phyloP scores from a whole-genome alignment of 148 eudicot genomes.

The Euryodendron excelsum region DNA sequence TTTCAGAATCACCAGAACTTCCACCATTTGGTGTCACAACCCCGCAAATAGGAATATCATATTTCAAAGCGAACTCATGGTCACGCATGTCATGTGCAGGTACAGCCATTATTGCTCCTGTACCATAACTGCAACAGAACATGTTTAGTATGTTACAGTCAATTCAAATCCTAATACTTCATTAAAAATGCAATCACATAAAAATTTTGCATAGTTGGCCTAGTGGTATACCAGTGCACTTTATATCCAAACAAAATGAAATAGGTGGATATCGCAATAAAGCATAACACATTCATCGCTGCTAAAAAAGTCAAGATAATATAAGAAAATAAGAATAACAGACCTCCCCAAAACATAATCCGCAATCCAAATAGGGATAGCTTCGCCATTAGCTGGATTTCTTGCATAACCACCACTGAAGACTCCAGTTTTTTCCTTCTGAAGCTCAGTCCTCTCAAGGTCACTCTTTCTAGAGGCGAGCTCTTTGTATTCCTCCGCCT shows the following conservation, averaged over 20 bases:
- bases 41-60: slow-evolving; percentile 56
- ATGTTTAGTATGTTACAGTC: slow-evolving; percentile 5
- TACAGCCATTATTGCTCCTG: slow-evolving; percentile 99
- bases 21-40: slow-evolving; percentile 72
- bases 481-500: slow-evolving; percentile 92
- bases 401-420: slow-evolving; percentile 84
- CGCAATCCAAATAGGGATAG: slow-evolving; percentile 92
- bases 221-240: too few relatives aligned
- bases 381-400: slow-evolving; percentile 74
- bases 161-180: neutral
- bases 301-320: neutral
- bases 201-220: neutral
- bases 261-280: neutral
- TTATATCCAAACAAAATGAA: neutral
- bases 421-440: slow-evolving; percentile 92
- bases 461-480: slow-evolving; percentile 87
- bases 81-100: slow-evolving; percentile 97
- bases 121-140: slow-evolving; percentile 72
- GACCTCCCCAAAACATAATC: slow-evolving; percentile 97
- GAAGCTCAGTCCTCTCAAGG: slow-evolving; percentile 96
- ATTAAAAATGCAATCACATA: neutral
- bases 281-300: neutral
- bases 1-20: slow-evolving; percentile 31
- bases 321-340: slow-evolving; percentile 1
- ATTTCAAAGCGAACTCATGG: slow-evolving; percentile 83